Evolutionary conservation across 768 basidiomycete species (phyloP), one percentile per base, ranked within the genome.

Genomic region (Cyclocybe aegerita): DNA sequence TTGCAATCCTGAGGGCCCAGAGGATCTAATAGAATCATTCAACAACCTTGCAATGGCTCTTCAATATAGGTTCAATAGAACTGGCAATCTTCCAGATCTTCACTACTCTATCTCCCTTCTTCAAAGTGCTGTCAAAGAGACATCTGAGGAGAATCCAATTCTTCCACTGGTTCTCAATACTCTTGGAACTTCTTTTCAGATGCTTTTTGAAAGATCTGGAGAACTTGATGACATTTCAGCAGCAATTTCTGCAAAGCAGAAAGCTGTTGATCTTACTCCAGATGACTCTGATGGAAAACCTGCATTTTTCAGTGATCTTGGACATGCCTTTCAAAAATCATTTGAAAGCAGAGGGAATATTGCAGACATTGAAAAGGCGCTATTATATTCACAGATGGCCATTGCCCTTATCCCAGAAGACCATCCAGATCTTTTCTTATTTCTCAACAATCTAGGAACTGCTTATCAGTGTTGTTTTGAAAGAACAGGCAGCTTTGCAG

Each of bases 201-300:
- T 10, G 23, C 60, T 60, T 12, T 72, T 64, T 50, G 52, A 54
- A 31, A 23, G 55, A 35, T 51, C 48, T 3, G 49, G 52, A n/a
- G 48, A 60, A 12, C 31, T 54, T 7, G 44, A 31, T 10, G 68
- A 70, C 49, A 36, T 56, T 9, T 12, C 35, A 30, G 44, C 56
- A 15, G 46, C 52, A 5, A 52, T 61, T 16, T 40, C 45, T 33
- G 8, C 48, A 29, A 14, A 43, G 5, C 11, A 39, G 16, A 36
- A 39, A 32, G 51, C 40, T 11, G 9, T 48, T 31, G 7, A 34
- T 11, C 34, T 50, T n/a, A 59, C 46, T 35, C 50, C 60, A 17
- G 34, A 57, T 29, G 47, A 32, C 30, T 49, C 56, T 23, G 16
- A 42, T 4, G 45, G 11, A 30, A 43, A 31, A 40, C 54, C 17